These are phyloP conservation scores for Lepraria neglecta DNA, from an alignment of 495 filamentous ascomycete genomes.

Conservation along the genomic window DNA sequence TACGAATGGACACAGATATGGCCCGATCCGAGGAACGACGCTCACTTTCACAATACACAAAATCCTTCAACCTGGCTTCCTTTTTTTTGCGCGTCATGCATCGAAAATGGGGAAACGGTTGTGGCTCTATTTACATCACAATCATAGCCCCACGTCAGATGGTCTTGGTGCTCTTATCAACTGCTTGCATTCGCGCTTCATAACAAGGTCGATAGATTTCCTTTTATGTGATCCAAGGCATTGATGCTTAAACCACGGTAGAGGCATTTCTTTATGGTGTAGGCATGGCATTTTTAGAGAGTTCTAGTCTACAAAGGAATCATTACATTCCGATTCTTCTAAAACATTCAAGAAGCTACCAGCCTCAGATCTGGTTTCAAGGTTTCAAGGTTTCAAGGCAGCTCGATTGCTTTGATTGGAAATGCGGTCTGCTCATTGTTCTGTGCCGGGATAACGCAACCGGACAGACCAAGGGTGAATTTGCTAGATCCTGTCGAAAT, in stretches of 20 bases:
- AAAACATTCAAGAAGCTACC: neutral
- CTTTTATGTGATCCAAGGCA: conserved; percentile 1
- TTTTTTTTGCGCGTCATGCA: conserved; percentile 3
- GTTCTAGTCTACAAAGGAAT: conserved; percentile 11
- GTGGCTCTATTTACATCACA: neutral
- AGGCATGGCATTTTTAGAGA: conserved; percentile 16
- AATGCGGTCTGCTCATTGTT: too few species aligned
- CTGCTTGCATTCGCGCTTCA: conserved; percentile 13
- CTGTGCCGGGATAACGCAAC: too few species aligned
- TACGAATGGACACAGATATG: conserved; percentile 11
- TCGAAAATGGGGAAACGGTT: neutral
- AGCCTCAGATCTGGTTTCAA: neutral
- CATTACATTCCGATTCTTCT: conserved; percentile 3
- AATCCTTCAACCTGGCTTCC: conserved; percentile 1
- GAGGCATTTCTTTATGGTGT: conserved; percentile 8
- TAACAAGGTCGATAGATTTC: conserved; percentile 16
- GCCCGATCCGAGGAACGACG: conserved; percentile 6
- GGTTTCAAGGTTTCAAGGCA: neutral
- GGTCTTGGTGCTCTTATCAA: neutral
- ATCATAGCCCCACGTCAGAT: neutral
- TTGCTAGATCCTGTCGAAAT: neutral
- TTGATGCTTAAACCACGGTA: neutral
- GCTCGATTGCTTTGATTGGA: too few species aligned
- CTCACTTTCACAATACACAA: neutral
- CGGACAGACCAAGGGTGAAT: too few species aligned